These are phyloP conservation scores for Coemansia sp. DNA, from an alignment of 192 early-diverging fungal genomes.

Conservation along the genomic window DNA sequence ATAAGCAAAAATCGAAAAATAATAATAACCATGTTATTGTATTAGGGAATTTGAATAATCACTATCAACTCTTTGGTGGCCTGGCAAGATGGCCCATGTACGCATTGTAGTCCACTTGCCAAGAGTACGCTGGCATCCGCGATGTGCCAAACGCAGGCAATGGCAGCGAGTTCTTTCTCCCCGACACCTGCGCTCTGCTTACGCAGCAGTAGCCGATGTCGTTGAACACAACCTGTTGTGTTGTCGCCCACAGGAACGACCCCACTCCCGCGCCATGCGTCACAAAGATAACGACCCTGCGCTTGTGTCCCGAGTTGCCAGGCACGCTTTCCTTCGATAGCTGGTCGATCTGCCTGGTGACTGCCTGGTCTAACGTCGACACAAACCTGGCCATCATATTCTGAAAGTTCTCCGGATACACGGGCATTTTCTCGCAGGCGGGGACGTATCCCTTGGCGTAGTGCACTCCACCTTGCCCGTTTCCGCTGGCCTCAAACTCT, in stretches of 20 bases:
- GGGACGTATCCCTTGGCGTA: conserved; percentile 14
- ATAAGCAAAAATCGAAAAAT: not conserved
- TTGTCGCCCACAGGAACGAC: conserved; percentile 47
- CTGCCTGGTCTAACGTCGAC: conserved; percentile 26
- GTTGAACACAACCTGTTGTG: conserved; percentile 20
- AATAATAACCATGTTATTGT: no score
- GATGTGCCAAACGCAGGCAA: conserved; percentile 32
- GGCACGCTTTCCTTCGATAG: not conserved
- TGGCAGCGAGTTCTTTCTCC: conserved; percentile 14
- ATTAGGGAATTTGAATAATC: no score
- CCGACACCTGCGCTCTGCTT: conserved; percentile 18
- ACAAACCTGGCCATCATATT: conserved; percentile 47
- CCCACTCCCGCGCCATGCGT: conserved; percentile 49
- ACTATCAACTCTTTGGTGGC: not conserved
- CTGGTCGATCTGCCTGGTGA: conserved; percentile 10
- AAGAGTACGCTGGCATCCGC: conserved; percentile 18
- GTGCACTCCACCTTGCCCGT: not conserved
- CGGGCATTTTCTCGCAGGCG: conserved; percentile 15
- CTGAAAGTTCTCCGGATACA: conserved; percentile 46
- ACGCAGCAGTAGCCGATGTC: conserved; percentile 43
- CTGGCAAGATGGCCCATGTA: conserved; percentile 20
- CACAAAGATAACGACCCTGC: conserved; percentile 37
- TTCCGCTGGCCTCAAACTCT: conserved; percentile 7
- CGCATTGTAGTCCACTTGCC: conserved; percentile 28
- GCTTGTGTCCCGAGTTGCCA: not conserved